A percentile compares a stretch with the other conserved stretches of the same genome.
Conservation (phyloP, 2,329 filamentous ascomycete species). For the Reticulascus tulasneorum region DNA sequence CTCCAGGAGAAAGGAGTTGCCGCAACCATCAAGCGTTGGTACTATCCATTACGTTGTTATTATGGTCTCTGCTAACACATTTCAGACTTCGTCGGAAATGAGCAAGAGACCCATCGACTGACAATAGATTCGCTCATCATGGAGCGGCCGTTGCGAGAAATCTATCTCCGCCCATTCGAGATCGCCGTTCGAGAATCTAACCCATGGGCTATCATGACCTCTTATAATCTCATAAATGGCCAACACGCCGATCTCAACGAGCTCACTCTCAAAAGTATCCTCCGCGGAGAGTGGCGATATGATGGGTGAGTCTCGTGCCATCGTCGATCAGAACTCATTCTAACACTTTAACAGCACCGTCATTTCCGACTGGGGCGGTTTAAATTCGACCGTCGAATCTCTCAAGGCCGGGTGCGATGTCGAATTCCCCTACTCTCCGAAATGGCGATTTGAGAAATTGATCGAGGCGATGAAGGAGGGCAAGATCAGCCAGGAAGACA, state of each 20-base stretch:
- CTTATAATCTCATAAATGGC: slow-evolving; percentile 65
- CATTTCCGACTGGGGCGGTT: slow-evolving; percentile 56
- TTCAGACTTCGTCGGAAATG: slow-evolving; percentile 65
- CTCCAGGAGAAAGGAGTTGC: slow-evolving; percentile 70
- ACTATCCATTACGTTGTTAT: not conserved
- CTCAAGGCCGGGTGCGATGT: slow-evolving; percentile 54
- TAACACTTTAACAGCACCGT: slow-evolving; percentile 37
- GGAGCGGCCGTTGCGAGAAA: slow-evolving; percentile 62
- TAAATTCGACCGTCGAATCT: slow-evolving; percentile 53
- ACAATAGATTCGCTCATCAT: slow-evolving; percentile 61
- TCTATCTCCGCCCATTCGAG: slow-evolving; percentile 73
- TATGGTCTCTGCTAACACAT: slow-evolving; percentile 7
- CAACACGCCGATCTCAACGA: slow-evolving; percentile 55
- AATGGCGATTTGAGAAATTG: slow-evolving; percentile 55
- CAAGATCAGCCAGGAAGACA: slow-evolving; percentile 39
- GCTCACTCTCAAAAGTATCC: slow-evolving; percentile 51
- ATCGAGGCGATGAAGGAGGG: slow-evolving; percentile 48
- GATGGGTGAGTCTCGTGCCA: slow-evolving; percentile 41
- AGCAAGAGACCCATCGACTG: slow-evolving; percentile 66
- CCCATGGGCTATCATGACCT: slow-evolving; percentile 66
- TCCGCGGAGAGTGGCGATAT: slow-evolving; percentile 60
- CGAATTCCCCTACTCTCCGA: slow-evolving; percentile 53
- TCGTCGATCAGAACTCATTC: not conserved
- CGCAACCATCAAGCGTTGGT: slow-evolving; percentile 71
- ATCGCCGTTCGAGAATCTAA: slow-evolving; percentile 67